Evolutionary conservation across 257 asterid genomes (phyloP).

Genomic region (Sherardia arvensis): DNA sequence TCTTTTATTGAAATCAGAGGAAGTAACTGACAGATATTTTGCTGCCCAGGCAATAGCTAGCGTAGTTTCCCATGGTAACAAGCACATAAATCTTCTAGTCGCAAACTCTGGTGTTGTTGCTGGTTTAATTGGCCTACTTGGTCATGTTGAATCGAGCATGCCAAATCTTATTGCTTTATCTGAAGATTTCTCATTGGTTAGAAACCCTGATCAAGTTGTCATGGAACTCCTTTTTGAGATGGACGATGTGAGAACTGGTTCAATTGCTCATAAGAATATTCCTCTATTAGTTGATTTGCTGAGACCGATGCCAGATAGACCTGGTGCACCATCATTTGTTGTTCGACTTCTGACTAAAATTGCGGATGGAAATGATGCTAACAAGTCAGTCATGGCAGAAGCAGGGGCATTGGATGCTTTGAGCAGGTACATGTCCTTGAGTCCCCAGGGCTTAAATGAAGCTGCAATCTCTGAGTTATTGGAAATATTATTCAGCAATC

Average conservation of each 20-base stretch:
- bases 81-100: constrained; percentile 51
- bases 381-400: constrained; percentile 78
- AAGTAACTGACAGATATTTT: constrained; percentile 58
- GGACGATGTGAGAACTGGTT: constrained; percentile 68
- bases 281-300: constrained; percentile 79
- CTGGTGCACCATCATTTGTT: constrained; percentile 71
- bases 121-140: constrained; percentile 55
- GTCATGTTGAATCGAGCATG: constrained; percentile 57
- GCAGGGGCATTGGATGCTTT: constrained; percentile 74
- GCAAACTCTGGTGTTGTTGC: constrained; percentile 68
- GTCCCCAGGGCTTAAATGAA: constrained; percentile 79
- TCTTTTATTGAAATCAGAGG: constrained; percentile 50
- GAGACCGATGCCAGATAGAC: constrained; percentile 78
- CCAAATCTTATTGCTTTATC: constrained; percentile 55
- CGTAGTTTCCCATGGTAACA: constrained; percentile 57
- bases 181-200: constrained; percentile 61
- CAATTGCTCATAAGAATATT: constrained; percentile 53
- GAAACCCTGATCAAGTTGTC: constrained; percentile 64
- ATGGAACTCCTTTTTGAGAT: constrained; percentile 54
- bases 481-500: constrained; percentile 56
- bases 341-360: constrained; percentile 61
- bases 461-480: constrained; percentile 66
- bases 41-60: constrained; percentile 89
- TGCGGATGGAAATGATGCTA: constrained; percentile 64
- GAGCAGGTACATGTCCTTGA: constrained; percentile 67